Evolutionary conservation across 2,329 filamentous ascomycete genomes (phyloP), one percentile per base, ranked within the genome.

Genomic region (Clonostachys byssicola): DNA sequence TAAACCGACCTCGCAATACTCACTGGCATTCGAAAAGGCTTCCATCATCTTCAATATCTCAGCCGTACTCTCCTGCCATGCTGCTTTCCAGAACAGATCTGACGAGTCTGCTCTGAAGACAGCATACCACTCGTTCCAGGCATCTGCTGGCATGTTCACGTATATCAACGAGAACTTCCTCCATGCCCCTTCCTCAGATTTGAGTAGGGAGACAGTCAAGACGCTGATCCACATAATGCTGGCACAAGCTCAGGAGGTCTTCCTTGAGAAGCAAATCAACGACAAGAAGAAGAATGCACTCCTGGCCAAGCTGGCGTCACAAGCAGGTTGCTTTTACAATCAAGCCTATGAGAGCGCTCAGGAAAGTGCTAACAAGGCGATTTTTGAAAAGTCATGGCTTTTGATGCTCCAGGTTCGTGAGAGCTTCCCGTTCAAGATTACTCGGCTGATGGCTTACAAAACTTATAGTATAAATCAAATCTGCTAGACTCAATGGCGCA

Each of bases 91-190:
- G 70, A 92, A 94, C 56, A 85, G 94, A 44, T 88, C 88, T 53
- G 92, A 97, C 63, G 94, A 99, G 61, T 80, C 88, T 6, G 92
- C 92, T 34, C 80, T 97, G 63, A 99, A 99, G 72, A 92, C 91
- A 13, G 90, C 94, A 16, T 99, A 97, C 64, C 92, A 99, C 67
- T 96, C 92, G 17, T 97, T 97, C 72, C 94, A 99, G 67, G 94
- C 94, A 39, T 92, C 92, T 8, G 94, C 94, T 10, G 94, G 94
- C 72, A 99, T 99, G 94, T 99, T 97, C 67, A 97, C 92, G 46
- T 99, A 99, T 61, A 99, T 99, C 73, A 99, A 99, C 68, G 94
- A 99, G 71, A 99, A 99, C 71, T 99, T 99, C 64, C 75, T 99
- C 35, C 94, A 99, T 60, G 94, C 94, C 2, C 94, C 95, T 1